Percentiles rank a stretch among this genome's conserved stretches.
Conservation (phyloP, 768 basidiomycete species). For the Serendipita sp. region DNA sequence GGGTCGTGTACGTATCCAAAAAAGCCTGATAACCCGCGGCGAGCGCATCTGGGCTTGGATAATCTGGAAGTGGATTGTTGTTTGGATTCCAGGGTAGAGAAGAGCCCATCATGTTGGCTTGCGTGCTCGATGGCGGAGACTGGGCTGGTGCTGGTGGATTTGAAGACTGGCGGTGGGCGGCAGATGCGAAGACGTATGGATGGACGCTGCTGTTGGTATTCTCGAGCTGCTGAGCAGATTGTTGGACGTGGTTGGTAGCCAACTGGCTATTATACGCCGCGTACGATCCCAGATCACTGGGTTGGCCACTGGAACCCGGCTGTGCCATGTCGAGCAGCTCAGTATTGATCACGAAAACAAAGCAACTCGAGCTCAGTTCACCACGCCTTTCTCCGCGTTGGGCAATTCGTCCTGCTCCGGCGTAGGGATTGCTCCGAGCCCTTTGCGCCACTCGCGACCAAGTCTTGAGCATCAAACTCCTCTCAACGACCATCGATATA, state of each 20-base stretch:
- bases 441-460: too few species aligned
- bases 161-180: neutral
- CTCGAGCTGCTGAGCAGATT: neutral
- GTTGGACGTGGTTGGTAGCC: neutral
- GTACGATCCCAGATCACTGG: too few species aligned
- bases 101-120: neutral
- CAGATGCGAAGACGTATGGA: neutral
- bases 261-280: too few species aligned
- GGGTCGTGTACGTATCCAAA: neutral
- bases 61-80: neutral
- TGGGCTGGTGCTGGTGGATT: neutral
- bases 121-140: neutral
- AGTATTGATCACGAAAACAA: too few species aligned
- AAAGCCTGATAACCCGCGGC: neutral
- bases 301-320: too few species aligned
- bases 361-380: too few species aligned
- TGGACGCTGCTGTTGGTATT: neutral
- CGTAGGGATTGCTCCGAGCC: too few species aligned
- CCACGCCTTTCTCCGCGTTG: too few species aligned
- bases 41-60: neutral
- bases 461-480: too few species aligned
- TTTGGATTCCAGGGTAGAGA: constrained; percentile 2
- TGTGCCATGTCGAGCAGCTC: too few species aligned
- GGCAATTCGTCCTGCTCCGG: too few species aligned
- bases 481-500: too few species aligned